These are phyloP conservation scores for Xanthoconium separans DNA, from an alignment of 1,284 basidiomycete genomes.

Conservation along the genomic window DNA sequence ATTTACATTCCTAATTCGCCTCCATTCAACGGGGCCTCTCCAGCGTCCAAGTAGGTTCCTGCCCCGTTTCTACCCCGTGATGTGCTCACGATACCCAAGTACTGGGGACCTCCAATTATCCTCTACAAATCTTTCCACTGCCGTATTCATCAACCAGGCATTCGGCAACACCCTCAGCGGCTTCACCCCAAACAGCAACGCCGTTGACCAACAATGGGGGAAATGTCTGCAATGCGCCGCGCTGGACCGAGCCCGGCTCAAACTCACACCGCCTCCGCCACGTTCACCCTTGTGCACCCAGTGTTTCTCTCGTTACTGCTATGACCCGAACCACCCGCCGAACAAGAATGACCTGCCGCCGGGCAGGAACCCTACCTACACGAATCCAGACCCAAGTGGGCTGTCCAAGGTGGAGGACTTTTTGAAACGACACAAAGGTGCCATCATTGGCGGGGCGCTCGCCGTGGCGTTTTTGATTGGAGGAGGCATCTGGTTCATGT, in stretches of 20 bases:
- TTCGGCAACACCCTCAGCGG: conserved; percentile 51
- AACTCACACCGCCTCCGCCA: conserved; percentile 6
- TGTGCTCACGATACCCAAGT: conserved; percentile 8
- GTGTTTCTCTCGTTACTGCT: conserved; percentile 39
- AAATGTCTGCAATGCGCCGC: conserved; percentile 44
- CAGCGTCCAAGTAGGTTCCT: conserved; percentile 56
- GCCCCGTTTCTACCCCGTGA: not conserved
- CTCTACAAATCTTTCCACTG: conserved; percentile 47
- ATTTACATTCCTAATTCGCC: conserved; percentile 67
- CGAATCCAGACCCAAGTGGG: conserved; percentile 27
- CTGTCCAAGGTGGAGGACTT: conserved; percentile 21
- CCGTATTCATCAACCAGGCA: conserved; percentile 54
- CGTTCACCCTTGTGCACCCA: conserved; percentile 27
- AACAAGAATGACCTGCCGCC: conserved; percentile 25
- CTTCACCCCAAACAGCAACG: conserved; percentile 47
- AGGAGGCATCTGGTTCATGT: conserved; percentile 28
- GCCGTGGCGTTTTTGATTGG: conserved; percentile 14
- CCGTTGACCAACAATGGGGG: conserved; percentile 38
- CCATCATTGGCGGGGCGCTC: conserved; percentile 24
- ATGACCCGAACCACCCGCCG: conserved; percentile 30
- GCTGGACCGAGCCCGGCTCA: conserved; percentile 41
- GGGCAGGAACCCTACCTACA: conserved; percentile 15
- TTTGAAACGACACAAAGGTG: conserved; percentile 21
- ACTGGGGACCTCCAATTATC: conserved; percentile 49
- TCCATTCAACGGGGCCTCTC: conserved; percentile 53